Evolutionary conservation across 352 stramenopile species (phyloP), one percentile per base, ranked within the genome.

Genomic region (Blastocystis sp.): DNA sequence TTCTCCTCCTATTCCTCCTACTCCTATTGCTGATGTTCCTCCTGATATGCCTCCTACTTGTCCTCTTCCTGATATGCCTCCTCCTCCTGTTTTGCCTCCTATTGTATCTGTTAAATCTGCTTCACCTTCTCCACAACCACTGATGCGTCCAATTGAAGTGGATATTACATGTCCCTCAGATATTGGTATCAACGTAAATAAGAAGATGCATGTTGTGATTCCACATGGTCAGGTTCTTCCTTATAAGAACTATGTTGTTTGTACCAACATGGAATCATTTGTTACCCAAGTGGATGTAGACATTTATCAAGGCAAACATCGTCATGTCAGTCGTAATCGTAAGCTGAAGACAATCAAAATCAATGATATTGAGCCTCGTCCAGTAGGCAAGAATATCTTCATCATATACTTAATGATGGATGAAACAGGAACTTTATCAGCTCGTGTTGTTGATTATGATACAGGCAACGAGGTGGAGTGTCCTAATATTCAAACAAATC

Each of bases 371-470:
- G 24, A 77, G 12, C 65, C 37, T 21, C 19, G 54, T 32, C 35
- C 27, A 21, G 54, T 56, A 27, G 65, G 43, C 5, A 54, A 35
- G 21, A 54, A 77, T 51, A 35, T 56, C 4, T 54, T 52, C n/a
- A 52, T 77, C 7, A 77, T 52, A 37, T 56, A 32, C 12, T 6
- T 77, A 37, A 54, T 58, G 27, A 77, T 77, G 65, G 21, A 77
- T 12, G 6, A 77, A 3, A 54, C 32, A 32, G 65, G 65, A 9
- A 39, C 37, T 3, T 29, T 77, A 1, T 77, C 65, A 16, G 37
- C 56, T 35, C 65, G 43, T 24, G 37, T 77, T 4, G 65, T 29
- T 1, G 65, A 77, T n/a, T 77, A 35, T 77, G 21, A 77, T 27
- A 77, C 65, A 56, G 65, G 65, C 1, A 16, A 14, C 21, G 37